A percentile compares a stretch with the other conserved stretches of the same genome.
These are phyloP conservation scores for Blastobotrys peoriensis DNA, from an alignment of 805 yeast genomes.

Conservation along the genomic window DNA sequence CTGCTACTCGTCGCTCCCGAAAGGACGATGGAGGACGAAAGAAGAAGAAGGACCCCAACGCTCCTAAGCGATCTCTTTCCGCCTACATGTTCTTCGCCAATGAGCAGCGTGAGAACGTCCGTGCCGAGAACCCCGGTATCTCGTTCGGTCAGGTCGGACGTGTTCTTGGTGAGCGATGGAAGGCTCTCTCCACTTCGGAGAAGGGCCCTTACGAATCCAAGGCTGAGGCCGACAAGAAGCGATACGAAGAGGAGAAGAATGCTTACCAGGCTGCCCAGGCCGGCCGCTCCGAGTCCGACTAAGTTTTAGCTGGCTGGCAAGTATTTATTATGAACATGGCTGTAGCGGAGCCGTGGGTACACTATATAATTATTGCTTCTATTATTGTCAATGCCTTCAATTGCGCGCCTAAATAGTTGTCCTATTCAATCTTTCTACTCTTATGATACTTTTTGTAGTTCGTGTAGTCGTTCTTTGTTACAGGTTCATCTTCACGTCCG, in stretches of 20 bases:
- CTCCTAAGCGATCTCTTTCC: slow-evolving; percentile 97
- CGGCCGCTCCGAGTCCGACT: slow-evolving; percentile 24
- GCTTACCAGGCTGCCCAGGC: slow-evolving; percentile 43
- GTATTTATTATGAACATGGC: slow-evolving; percentile 3
- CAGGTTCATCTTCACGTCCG: too few species aligned
- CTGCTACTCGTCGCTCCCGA: slow-evolving; percentile 17
- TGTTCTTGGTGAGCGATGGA: slow-evolving; percentile 94
- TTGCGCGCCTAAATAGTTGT: not conserved
- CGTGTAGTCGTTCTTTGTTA: too few species aligned
- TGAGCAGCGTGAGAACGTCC: slow-evolving; percentile 92
- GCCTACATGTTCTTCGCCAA: slow-evolving; percentile 99
- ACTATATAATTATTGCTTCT: not conserved
- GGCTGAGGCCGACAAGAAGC: slow-evolving; percentile 94
- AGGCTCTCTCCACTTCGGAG: slow-evolving; percentile 74
- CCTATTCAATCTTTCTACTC: too few species aligned
- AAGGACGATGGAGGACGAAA: slow-evolving; percentile 15
- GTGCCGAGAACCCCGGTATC: slow-evolving; percentile 95
- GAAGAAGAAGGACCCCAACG: slow-evolving; percentile 54
- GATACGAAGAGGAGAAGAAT: slow-evolving; percentile 95
- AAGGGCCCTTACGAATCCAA: slow-evolving; percentile 86
- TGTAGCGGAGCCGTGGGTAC: not conserved
- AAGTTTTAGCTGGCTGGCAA: slow-evolving; percentile 10
- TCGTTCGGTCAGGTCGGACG: slow-evolving; percentile 92
- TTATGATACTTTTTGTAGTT: too few species aligned
- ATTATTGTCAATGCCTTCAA: not conserved